These are phyloP conservation scores for Phlebiopsis flavidoalba DNA, from an alignment of 768 basidiomycete species.

Conservation along the genomic window DNA sequence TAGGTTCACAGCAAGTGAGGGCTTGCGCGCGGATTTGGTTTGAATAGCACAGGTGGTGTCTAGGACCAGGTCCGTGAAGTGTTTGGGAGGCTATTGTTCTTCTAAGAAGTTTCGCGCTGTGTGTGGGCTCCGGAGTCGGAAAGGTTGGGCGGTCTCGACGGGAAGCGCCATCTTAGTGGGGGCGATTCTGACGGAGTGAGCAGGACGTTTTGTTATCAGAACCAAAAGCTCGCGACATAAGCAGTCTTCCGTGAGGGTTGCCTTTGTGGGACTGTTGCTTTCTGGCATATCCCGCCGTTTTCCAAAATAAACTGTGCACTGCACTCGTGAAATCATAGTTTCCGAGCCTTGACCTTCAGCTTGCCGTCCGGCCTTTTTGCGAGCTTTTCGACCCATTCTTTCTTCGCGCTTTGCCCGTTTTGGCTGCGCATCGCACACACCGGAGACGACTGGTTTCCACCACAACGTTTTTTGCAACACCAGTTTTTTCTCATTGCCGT, in stretches of 20 bases:
- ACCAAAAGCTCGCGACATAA: slow-evolving; percentile 7
- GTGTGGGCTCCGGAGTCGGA: background rate
- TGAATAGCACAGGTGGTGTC: background rate
- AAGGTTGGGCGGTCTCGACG: background rate
- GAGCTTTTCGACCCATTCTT: slow-evolving; percentile 40
- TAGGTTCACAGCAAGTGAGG: background rate
- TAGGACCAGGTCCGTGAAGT: background rate
- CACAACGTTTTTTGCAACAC: slow-evolving; percentile 33
- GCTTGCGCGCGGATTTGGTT: background rate
- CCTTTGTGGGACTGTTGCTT: background rate
- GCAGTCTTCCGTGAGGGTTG: no score
- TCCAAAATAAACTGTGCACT: background rate
- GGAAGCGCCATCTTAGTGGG: background rate
- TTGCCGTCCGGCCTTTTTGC: slow-evolving; percentile 20
- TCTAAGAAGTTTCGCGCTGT: background rate
- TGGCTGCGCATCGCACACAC: slow-evolving; percentile 29
- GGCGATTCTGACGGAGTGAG: background rate
- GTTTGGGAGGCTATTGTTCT: background rate
- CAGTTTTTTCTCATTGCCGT: no score
- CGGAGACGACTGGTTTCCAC: slow-evolving; percentile 34
- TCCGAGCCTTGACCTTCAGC: slow-evolving; percentile 4
- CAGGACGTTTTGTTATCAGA: slow-evolving; percentile 20
- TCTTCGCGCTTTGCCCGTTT: slow-evolving; percentile 37
- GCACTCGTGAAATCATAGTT: slow-evolving; percentile 8
- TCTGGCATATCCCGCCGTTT: background rate